A percentile compares a stretch with the other conserved stretches of the same genome.
Evolutionary conservation across 192 early-diverging fungal species (phyloP).

Genomic region (Allomyces javanicus): DNA sequence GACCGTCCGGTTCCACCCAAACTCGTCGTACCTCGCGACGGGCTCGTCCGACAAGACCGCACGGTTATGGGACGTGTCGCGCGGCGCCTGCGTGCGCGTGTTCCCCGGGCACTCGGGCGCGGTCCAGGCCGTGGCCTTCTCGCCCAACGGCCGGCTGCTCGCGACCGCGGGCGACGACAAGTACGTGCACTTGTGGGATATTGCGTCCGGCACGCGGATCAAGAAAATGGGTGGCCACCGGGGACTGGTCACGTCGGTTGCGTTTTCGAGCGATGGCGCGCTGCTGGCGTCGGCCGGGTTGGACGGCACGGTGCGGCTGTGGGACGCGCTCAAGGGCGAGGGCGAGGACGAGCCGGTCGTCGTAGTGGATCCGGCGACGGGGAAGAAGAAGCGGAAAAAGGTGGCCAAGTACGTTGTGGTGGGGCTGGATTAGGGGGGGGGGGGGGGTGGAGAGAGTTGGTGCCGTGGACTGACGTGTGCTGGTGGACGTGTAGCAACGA

Average conservation of each 20-base stretch:
- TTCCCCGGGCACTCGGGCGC: conserved; percentile 72
- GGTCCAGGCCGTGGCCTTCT: conserved; percentile 67
- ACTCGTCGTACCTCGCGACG: conserved; percentile 81
- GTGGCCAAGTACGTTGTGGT: conserved; percentile 4
- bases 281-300: conserved; percentile 66
- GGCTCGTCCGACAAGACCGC: conserved; percentile 75
- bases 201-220: conserved; percentile 60
- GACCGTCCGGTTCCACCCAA: conserved; percentile 89
- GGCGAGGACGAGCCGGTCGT: conserved; percentile 4
- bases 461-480: conserved; percentile 2
- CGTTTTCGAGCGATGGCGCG: conserved; percentile 62
- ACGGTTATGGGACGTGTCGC: conserved; percentile 85
- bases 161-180: conserved; percentile 60
- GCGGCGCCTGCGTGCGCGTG: conserved; percentile 69
- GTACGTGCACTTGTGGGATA: conserved; percentile 74
- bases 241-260: conserved; percentile 59
- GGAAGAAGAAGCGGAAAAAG: conserved; percentile 4
- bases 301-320: conserved; percentile 75
- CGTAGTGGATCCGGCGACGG: conserved; percentile 6
- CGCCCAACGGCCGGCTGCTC: conserved; percentile 75
- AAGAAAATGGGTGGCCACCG: conserved; percentile 74
- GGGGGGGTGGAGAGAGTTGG: conserved; percentile 1
- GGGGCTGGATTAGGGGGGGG: too few relatives aligned
- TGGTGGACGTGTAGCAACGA: conserved; percentile 23
- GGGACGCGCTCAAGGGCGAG: conserved; percentile 57